These are phyloP conservation scores for Pleurozium schreberi DNA, from an alignment of 225 moss, liverwort and hornwort species.

Conservation along the genomic window DNA sequence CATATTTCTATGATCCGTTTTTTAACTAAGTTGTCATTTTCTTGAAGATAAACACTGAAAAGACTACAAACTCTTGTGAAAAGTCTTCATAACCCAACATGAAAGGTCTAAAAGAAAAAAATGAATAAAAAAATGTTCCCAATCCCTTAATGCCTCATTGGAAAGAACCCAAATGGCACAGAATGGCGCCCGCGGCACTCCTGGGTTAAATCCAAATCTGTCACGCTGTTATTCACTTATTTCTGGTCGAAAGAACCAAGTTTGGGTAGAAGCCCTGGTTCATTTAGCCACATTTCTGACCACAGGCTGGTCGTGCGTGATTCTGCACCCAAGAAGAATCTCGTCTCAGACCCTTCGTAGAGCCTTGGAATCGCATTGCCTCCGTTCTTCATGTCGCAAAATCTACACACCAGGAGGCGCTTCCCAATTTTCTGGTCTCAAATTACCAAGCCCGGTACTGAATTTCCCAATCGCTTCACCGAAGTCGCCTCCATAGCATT, in stretches of 20 bases:
- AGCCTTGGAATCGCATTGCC: neutral
- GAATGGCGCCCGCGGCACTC: too few relatives aligned
- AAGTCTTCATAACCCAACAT: too few relatives aligned
- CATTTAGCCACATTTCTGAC: neutral
- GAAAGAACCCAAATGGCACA: too few relatives aligned
- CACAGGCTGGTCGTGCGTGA: neutral
- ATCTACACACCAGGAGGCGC: neutral
- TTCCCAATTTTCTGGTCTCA: neutral
- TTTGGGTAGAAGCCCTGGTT: neutral
- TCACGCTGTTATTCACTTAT: too few relatives aligned
- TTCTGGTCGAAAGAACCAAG: neutral
- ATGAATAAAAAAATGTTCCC: too few relatives aligned
- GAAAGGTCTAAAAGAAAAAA: too few relatives aligned
- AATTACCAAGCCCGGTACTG: neutral
- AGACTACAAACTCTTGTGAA: too few relatives aligned
- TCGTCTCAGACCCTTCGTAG: neutral
- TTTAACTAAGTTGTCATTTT: too few relatives aligned
- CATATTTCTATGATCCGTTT: too few relatives aligned
- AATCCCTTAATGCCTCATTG: too few relatives aligned
- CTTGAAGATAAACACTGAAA: too few relatives aligned
- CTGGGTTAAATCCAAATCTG: neutral
- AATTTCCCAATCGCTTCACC: neutral
- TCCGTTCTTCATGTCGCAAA: neutral
- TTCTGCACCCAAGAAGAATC: neutral
- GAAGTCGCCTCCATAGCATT: neutral